phyloP scores from a whole-genome alignment of 1,284 basidiomycete genomes.

The Trichosporon sp. region DNA sequence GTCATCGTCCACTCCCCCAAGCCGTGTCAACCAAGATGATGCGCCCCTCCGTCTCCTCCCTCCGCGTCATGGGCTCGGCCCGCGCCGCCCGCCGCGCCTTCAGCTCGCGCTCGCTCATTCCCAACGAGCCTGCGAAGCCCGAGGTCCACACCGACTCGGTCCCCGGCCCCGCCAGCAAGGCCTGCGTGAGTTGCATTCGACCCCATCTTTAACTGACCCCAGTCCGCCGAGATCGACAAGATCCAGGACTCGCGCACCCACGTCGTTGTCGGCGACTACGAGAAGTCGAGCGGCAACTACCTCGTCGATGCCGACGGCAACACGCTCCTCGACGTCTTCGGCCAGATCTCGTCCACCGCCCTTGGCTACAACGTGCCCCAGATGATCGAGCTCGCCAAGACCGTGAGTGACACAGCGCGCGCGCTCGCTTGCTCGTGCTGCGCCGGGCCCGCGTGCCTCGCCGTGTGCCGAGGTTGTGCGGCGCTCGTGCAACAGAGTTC shows the following conservation, averaged over 20 bases:
- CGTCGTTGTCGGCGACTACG: constrained; percentile 25
- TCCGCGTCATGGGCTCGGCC: constrained; percentile 6
- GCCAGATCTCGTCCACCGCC: constrained; percentile 53
- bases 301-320: constrained; percentile 57
- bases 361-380: constrained; percentile 54
- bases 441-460: neutral
- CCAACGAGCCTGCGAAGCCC: constrained; percentile 27
- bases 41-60: neutral
- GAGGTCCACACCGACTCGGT: constrained; percentile 21
- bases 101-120: constrained; percentile 26
- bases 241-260: constrained; percentile 27
- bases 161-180: constrained; percentile 29
- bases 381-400: constrained; percentile 48
- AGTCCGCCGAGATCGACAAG: constrained; percentile 27
- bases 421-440: neutral
- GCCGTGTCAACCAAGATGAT: neutral
- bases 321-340: constrained; percentile 55
- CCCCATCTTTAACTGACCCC: neutral
- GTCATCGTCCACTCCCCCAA: neutral
- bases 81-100: constrained; percentile 19
- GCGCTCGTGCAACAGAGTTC: neutral
- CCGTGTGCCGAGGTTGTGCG: neutral
- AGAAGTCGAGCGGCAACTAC: constrained; percentile 49
- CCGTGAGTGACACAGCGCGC: constrained; percentile 23
- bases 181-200: constrained; percentile 14